Base-by-base conservation (phyloP, 2,329 filamentous ascomycete species). In the Graphilbum fragrans region DNA sequence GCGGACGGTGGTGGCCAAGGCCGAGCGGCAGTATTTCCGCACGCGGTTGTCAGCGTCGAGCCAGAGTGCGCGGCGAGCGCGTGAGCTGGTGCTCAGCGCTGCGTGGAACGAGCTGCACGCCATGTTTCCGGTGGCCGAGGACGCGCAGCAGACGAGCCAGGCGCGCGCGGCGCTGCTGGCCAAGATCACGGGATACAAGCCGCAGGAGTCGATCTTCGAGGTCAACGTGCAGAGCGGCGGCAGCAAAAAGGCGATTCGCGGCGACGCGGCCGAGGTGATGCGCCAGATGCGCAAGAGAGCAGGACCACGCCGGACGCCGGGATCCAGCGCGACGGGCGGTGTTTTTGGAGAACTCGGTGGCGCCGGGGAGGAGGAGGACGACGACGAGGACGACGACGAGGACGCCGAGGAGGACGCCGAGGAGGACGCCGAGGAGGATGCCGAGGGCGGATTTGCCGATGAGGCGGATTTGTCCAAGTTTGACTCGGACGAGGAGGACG, bases 141-240 rank as follows among this genome's bases (percentile, higher is more conserved):
- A 72, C 1, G 71, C 77, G 42, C 37, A 66, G 74, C 25, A 35
- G 16, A 25, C 29, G 21, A 34, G n/a, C 54, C 72, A 77, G 45
- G 80, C 85, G 38, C 76, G 88, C 25, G 78, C 87, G 38, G 79
- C 82, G 39, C 94, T 98, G 85, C 67, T 98, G 23, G 86, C 86
- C 25, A 77, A 80, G 44, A 86, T 98, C 43, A 88, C 86, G 52
- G 82, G 82, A 2, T 98, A 92, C 64, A 77, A 86, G 51, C 92
- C 93, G 0, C 71, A 80, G 35, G 92, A 98, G 61, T 96, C 90
- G 0, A 86, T 98, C n/a, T 98, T 98, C 52, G 92, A 98, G 60
- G 80, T 95, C 47, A 83, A 84, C 7, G 49, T 53, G 12, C 77
- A 81, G 50, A 18, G 32, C 32, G 74, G 80, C 46, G 17, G 11